Evolutionary conservation across 2,329 filamentous ascomycete species (phyloP).

Genomic region (Exophiala bonariae): DNA sequence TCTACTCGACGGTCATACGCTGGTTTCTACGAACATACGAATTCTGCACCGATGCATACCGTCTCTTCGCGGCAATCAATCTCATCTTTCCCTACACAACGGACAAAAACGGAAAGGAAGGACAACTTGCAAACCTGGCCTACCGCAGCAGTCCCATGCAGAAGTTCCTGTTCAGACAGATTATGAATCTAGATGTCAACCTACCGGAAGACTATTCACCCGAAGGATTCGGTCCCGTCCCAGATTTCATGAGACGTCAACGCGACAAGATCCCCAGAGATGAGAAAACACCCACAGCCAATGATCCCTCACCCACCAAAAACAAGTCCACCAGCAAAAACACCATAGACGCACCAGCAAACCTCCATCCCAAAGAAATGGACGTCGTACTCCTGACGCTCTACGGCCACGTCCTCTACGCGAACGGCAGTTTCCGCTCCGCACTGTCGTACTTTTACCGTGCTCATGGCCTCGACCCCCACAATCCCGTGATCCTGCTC

Average conservation of each 20-base stretch:
- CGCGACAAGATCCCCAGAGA: slow-evolving; percentile 16
- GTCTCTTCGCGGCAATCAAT: slow-evolving; percentile 77
- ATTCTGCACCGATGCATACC: slow-evolving; percentile 78
- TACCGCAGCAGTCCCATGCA: slow-evolving; percentile 73
- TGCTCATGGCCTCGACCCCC: slow-evolving; percentile 48
- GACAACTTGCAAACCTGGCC: slow-evolving; percentile 36
- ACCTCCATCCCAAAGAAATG: slow-evolving; percentile 48
- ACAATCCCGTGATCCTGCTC: slow-evolving; percentile 68
- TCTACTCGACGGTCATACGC: slow-evolving; percentile 66
- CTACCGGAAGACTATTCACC: slow-evolving; percentile 52
- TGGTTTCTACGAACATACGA: slow-evolving; percentile 83
- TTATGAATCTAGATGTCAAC: slow-evolving; percentile 82
- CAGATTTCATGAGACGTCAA: slow-evolving; percentile 28
- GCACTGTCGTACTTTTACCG: slow-evolving; percentile 87
- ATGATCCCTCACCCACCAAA: too few relatives aligned
- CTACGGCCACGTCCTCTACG: slow-evolving; percentile 87
- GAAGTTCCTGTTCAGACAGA: slow-evolving; percentile 87
- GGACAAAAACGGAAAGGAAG: slow-evolving; percentile 43
- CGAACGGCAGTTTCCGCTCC: slow-evolving; percentile 77
- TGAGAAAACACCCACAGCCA: slow-evolving; percentile 29
- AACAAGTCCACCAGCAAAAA: background rate
- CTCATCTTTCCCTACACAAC: slow-evolving; percentile 64
- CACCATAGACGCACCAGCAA: slow-evolving; percentile 21
- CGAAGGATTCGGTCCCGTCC: slow-evolving; percentile 36
- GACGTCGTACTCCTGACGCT: slow-evolving; percentile 82